Base-by-base conservation (phyloP, 148 eudicot genomes). In the Rhododendron henanense region DNA sequence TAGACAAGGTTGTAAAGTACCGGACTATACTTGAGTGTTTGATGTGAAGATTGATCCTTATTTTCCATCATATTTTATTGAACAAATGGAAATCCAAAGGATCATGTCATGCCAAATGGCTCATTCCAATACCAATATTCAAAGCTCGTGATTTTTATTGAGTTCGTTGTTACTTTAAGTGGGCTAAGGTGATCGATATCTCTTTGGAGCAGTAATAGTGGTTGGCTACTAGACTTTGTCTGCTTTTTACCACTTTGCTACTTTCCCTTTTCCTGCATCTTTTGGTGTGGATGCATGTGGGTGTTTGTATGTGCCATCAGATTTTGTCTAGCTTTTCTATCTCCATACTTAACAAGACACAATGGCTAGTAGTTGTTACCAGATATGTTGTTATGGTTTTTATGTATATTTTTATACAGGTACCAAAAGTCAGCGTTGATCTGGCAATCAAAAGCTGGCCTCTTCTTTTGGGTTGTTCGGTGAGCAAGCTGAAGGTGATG, bases 391-490 rank as follows among this genome's bases (percentile, higher is more conserved):
- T 44, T 44, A 41, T 77, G 33, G 9, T 23, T 37, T 47, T 41
- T 78, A 41, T 37, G 14, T 23, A 78, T 21, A 13, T 85, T 85
- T 65, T 67, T 81, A 57, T 80, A 82, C 91, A 96, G 99, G 97
- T 95, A 44, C 92, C 96, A 84, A 88, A 82, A 88, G 51, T 14
- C 86, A 87, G 91, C 84, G 83, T 92, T 61, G 81, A 87, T 47
- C 88, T 79, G 84, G 97, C 97, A 55, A 91, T 96, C 78, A 91
- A 31, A 67, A 92, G 90, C 84, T 94, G 92, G 93, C 99, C 99
- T 47, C 90, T 90, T 84, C 84, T 96, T 83, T 87, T 96, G 87
- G 98, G 99, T 31, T 92, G 93, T 86, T 93, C 99, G 28, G 81
- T 87, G 75, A 85, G 83, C 82, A 95, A 91, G 88, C 77, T 93